A percentile compares a stretch with the other conserved stretches of the same genome.
Conservation (phyloP, 2,329 filamentous ascomycete genomes). For the Diplodia seriata region DNA sequence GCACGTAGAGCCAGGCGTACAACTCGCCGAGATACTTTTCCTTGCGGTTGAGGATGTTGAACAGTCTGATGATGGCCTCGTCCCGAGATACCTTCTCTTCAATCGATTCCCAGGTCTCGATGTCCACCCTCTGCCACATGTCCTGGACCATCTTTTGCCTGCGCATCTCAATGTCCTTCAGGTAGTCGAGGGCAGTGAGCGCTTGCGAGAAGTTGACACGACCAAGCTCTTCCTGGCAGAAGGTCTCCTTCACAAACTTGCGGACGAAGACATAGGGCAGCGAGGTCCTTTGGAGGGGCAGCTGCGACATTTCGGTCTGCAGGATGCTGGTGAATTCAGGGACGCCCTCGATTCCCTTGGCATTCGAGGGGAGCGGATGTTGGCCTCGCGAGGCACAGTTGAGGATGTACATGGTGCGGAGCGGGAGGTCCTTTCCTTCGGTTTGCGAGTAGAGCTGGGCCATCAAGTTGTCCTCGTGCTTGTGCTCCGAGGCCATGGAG, state of each 20-base stretch:
- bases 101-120: constrained; percentile 38
- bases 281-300: constrained; percentile 66
- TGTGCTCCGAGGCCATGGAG: constrained; percentile 39
- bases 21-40: constrained; percentile 33
- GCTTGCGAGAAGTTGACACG: constrained; percentile 71
- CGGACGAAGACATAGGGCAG: constrained; percentile 69
- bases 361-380: constrained; percentile 43
- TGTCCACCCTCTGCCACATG: constrained; percentile 43
- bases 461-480: constrained; percentile 39
- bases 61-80: constrained; percentile 50
- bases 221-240: constrained; percentile 52
- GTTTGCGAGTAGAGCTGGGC: constrained; percentile 65
- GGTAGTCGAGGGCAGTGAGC: constrained; percentile 69
- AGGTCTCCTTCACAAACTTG: constrained; percentile 59
- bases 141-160: constrained; percentile 59
- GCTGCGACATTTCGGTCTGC: constrained; percentile 63
- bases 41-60: constrained; percentile 27
- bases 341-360: constrained; percentile 51
- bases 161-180: constrained; percentile 67
- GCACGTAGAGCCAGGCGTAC: constrained; percentile 68
- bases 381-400: constrained; percentile 64
- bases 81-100: constrained; percentile 58
- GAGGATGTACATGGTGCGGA: constrained; percentile 72
- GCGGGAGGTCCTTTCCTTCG: constrained; percentile 68
- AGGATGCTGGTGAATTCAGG: constrained; percentile 58